These are phyloP conservation scores for Centrapalus pauciflorus DNA, from an alignment of 129 eudicot genomes.

Conservation along the genomic window DNA sequence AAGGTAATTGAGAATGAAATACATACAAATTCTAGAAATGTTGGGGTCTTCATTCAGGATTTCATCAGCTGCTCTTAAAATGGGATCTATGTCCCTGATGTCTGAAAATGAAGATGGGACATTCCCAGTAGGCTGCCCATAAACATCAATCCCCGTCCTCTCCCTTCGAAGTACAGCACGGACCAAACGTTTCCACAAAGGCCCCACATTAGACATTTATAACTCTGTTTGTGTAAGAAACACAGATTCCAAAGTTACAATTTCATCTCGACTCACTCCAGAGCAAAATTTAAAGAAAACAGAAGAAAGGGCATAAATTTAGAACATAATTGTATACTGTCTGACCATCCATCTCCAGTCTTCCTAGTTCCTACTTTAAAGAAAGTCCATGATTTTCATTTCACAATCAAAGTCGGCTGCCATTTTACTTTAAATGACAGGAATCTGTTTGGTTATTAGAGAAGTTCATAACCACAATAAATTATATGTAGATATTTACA, in stretches of 20 bases:
- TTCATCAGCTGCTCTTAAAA: slow-evolving; percentile 93
- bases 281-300: slow-evolving; percentile 1
- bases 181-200: slow-evolving; percentile 90
- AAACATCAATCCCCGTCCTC: slow-evolving; percentile 55
- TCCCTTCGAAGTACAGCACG: slow-evolving; percentile 78
- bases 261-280: neutral
- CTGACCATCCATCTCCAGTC: too few species aligned
- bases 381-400: too few species aligned
- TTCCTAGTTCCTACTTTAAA: too few species aligned
- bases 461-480: too few species aligned
- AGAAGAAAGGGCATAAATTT: neutral
- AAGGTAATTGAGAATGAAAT: neutral
- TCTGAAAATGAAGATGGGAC: slow-evolving; percentile 94
- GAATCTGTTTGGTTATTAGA: too few species aligned
- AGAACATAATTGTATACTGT: too few species aligned
- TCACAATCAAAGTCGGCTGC: too few species aligned
- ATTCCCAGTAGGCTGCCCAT: slow-evolving; percentile 67
- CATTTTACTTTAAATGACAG: too few species aligned
- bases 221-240: slow-evolving; percentile 15
- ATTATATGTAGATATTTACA: too few species aligned
- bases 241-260: neutral
- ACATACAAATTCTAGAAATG: slow-evolving; percentile 75
- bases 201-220: slow-evolving; percentile 70
- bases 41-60: slow-evolving; percentile 93
- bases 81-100: slow-evolving; percentile 81